Evolutionary conservation across 768 basidiomycete genomes (phyloP).

Genomic region (Tricholoma matsutake): DNA sequence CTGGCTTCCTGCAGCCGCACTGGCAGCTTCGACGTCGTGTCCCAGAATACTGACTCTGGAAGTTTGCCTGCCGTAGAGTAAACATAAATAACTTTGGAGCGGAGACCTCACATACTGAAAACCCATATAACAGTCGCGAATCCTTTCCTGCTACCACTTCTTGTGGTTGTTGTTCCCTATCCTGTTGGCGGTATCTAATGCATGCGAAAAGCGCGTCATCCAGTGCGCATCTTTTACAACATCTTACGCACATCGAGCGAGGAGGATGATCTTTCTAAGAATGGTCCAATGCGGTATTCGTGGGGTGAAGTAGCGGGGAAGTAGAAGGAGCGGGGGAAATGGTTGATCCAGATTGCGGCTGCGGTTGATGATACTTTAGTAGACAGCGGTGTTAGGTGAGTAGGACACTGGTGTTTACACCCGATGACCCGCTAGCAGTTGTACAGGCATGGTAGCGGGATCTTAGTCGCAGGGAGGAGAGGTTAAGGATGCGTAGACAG

Average conservation of each 20-base stretch:
- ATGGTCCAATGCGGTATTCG: constrained; percentile 35
- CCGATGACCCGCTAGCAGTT: constrained; percentile 30
- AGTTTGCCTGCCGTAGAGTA: constrained; percentile 20
- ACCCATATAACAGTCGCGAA: constrained; percentile 34
- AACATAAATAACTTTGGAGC: background rate
- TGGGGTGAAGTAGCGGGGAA: constrained; percentile 35
- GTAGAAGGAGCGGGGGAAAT: constrained; percentile 25
- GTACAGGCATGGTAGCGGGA: constrained; percentile 20
- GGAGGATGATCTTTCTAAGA: constrained; percentile 33
- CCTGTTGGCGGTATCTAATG: constrained; percentile 32
- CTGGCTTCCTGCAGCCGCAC: constrained; percentile 13
- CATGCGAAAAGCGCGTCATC: constrained; percentile 28
- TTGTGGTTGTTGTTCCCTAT: constrained; percentile 30
- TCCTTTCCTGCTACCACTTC: constrained; percentile 26
- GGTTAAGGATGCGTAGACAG: constrained; percentile 32
- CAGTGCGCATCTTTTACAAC: constrained; percentile 28
- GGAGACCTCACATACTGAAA: constrained; percentile 25
- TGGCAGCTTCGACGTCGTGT: constrained; percentile 27
- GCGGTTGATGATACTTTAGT: constrained; percentile 25
- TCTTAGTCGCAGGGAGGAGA: constrained; percentile 24
- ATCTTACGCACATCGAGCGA: constrained; percentile 20
- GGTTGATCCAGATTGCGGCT: constrained; percentile 21
- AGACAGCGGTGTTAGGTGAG: constrained; percentile 17
- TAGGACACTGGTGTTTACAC: constrained; percentile 36
- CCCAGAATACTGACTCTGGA: constrained; percentile 26